A percentile compares a stretch with the other conserved stretches of the same genome.
Conservation (phyloP, 768 basidiomycete species). For the Holtermannia corniformis region DNA sequence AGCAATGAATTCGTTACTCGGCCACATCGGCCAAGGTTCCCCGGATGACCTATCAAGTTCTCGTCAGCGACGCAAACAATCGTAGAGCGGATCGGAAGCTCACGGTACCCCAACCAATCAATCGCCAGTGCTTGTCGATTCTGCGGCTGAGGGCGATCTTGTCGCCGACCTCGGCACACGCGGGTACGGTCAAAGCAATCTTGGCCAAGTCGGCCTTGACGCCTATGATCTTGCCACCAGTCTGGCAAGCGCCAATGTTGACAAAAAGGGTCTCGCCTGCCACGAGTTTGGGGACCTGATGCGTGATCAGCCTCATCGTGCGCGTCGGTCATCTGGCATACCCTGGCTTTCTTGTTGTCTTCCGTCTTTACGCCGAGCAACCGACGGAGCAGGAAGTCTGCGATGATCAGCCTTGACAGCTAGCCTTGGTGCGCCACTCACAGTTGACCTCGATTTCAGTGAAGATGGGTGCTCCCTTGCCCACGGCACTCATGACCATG, state of each 20-base stretch:
- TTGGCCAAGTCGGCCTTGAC: slow-evolving; percentile 85
- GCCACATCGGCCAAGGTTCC: slow-evolving; percentile 38
- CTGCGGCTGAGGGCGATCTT: slow-evolving; percentile 91
- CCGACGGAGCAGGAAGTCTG: slow-evolving; percentile 82
- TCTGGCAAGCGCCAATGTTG: slow-evolving; percentile 96
- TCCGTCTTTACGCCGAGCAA: slow-evolving; percentile 97
- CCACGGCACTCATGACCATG: slow-evolving; percentile 89
- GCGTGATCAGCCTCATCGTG: neutral
- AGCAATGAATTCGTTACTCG: slow-evolving; percentile 14
- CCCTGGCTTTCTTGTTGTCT: slow-evolving; percentile 96
- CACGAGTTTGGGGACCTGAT: slow-evolving; percentile 57
- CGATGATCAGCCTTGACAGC: neutral
- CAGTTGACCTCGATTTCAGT: slow-evolving; percentile 47
- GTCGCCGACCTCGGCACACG: slow-evolving; percentile 93
- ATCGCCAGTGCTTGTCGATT: slow-evolving; percentile 97
- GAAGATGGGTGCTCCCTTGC: slow-evolving; percentile 87
- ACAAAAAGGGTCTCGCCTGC: slow-evolving; percentile 89
- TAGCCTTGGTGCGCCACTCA: slow-evolving; percentile 15
- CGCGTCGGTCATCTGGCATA: slow-evolving; percentile 1
- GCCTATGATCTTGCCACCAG: slow-evolving; percentile 85
- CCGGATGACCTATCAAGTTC: slow-evolving; percentile 27
- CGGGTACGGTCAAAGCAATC: slow-evolving; percentile 71
- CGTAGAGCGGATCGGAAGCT: neutral
- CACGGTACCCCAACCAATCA: slow-evolving; percentile 61
- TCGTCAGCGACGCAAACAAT: neutral